Evolutionary conservation across 2,329 filamentous ascomycete species (phyloP), one percentile per base, ranked within the genome.

Genomic region (Alternaria arbusti): DNA sequence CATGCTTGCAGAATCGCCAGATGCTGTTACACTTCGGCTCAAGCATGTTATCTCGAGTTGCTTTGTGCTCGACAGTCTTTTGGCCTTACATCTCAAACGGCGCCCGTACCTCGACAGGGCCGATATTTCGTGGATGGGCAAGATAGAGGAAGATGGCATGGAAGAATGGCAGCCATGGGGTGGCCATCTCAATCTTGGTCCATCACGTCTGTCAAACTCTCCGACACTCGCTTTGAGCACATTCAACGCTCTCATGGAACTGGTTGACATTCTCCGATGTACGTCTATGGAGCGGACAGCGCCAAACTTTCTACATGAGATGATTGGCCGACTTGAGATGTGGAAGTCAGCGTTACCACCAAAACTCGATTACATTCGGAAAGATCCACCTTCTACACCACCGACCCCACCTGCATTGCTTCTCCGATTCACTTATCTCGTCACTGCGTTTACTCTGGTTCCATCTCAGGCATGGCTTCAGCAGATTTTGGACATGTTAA

Each of bases 131-230:
- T 75, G 78, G 32, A 74, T 83, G 32, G 84, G 84, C 6, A 78
- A 80, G 5, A 79, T 91, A 4, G 83, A 87, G 32, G 89, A 91
- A 74, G 88, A 91, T 70, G 89, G 89, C 1, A 79, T 90, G 26
- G 91, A 93, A 71, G 90, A 92, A 79, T 92, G 90, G 90, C 88
- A 91, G 66, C 87, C 88, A 1, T 93, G 91, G 90, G 82, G 83
- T 25, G 86, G 88, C 15, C 83, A 84, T 59, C 72, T 84, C 59
- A 78, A 80, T 78, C 80, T 25, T 10, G 51, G 23, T 36, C 15
- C 49, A 22, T 49, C 20, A 49, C 54, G 58, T 9, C 60, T 44
- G 23, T 68, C 69, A 25, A 68, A 70, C 17, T 64, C 68, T 26
- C 77, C 77, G 13, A 70, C 83, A 13, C 81, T 84, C 45, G 79